A percentile compares a stretch with the other conserved stretches of the same genome.
Conservation (phyloP, 306 rosid species). For the Cucurbita maxima region DNA sequence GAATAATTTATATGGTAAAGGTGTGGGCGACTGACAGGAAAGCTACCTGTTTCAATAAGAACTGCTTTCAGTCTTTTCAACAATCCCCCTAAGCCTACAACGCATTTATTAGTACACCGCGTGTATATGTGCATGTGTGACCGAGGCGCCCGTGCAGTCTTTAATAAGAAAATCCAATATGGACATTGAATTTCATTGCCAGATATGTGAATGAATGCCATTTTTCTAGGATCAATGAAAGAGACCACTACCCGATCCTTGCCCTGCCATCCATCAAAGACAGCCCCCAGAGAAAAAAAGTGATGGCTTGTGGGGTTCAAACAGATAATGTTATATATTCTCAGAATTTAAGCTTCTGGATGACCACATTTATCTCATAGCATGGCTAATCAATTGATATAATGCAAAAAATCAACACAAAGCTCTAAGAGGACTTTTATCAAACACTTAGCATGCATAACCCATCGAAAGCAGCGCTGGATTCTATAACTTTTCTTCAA, state of each 20-base stretch:
- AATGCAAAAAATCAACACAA: not conserved
- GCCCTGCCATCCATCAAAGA: slow-evolving; percentile 6
- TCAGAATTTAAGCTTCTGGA: not conserved
- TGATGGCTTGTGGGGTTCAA: slow-evolving; percentile 18
- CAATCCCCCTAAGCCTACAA: not conserved
- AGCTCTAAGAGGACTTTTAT: not conserved
- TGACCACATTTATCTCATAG: not conserved
- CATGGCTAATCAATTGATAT: not conserved
- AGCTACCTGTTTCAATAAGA: not conserved
- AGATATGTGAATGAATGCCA: not conserved
- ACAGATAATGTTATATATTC: not conserved
- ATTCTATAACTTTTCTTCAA: not conserved
- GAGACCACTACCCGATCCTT: not conserved
- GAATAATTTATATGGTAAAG: not conserved
- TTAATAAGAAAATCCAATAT: not conserved
- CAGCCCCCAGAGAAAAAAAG: slow-evolving; percentile 13
- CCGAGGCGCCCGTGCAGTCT: not conserved
- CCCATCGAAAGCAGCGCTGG: not conserved
- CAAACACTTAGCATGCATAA: slow-evolving; percentile 2
- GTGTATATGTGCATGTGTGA: not conserved
- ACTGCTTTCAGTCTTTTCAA: slow-evolving; percentile 8
- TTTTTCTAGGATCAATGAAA: slow-evolving; percentile 3
- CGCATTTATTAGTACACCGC: not conserved
- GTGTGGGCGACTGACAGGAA: not conserved
- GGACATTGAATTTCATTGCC: not conserved